Conservation (phyloP, 768 basidiomycete species). For the Boletellus emodensis region DNA sequence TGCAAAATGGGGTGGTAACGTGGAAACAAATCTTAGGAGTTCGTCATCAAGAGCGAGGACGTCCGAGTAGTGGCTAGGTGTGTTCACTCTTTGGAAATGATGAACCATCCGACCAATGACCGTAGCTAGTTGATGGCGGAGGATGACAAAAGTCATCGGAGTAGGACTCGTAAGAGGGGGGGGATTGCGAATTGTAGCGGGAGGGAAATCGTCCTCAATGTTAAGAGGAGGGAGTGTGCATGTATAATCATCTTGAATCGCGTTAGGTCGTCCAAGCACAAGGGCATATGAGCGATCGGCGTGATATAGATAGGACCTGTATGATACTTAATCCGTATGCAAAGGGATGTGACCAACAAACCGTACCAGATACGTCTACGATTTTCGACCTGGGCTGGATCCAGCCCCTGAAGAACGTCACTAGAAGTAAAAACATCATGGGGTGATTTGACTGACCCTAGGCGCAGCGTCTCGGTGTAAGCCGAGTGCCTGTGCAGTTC, state of each 20-base stretch:
- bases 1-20: constrained; percentile 76
- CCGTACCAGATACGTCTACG: constrained; percentile 81
- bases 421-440: constrained; percentile 1
- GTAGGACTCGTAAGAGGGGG: constrained; percentile 69
- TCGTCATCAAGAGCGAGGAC: constrained; percentile 81
- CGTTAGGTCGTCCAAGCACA: constrained; percentile 84
- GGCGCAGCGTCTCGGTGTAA: constrained; percentile 85
- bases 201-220: constrained; percentile 56
- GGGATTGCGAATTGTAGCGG: constrained; percentile 44
- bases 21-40: constrained; percentile 67
- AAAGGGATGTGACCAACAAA: background rate
- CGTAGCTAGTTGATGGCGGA: constrained; percentile 74
- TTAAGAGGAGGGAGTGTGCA: constrained; percentile 77
- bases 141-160: constrained; percentile 81
- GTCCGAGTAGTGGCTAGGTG: constrained; percentile 77
- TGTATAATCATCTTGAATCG: constrained; percentile 86
- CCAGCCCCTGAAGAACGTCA: constrained; percentile 51
- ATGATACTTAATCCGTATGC: constrained; percentile 3
- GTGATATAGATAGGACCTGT: constrained; percentile 87
- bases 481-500: constrained; percentile 91
- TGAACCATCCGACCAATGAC: constrained; percentile 91
- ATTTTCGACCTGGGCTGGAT: constrained; percentile 78
- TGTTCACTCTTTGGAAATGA: constrained; percentile 85
- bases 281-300: constrained; percentile 91
- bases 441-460: constrained; percentile 49